A percentile compares a stretch with the other conserved stretches of the same genome.
Evolutionary conservation across 2,329 filamentous ascomycete species (phyloP).

Genomic region (Anthostomella pinea): DNA sequence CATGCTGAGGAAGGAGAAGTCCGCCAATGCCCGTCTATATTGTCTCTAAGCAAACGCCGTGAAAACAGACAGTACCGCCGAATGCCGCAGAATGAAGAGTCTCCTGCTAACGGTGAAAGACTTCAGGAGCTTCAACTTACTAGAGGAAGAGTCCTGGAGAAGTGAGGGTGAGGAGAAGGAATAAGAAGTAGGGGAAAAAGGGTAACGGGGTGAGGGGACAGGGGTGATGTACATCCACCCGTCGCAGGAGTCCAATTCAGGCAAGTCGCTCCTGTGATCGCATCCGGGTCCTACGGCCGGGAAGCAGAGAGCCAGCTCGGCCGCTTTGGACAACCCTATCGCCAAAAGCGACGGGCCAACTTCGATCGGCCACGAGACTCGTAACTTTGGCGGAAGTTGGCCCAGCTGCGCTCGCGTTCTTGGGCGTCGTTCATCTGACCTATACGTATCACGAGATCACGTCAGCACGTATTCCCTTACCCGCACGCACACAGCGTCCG

Average conservation of each 20-base stretch:
- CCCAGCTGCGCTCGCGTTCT: slow-evolving; percentile 49
- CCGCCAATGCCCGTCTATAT: slow-evolving; percentile 15
- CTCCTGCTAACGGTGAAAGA: no score
- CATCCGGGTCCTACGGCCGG: no score
- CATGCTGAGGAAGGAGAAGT: slow-evolving; percentile 6
- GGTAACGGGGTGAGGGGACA: no score
- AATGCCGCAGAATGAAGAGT: slow-evolving; percentile 10
- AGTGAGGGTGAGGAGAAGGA: no score
- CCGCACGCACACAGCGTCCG: no score
- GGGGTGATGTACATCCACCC: no score
- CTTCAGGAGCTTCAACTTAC: no score
- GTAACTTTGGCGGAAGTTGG: slow-evolving; percentile 38
- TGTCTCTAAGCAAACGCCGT: slow-evolving; percentile 13
- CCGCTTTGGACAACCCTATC: slow-evolving; percentile 13
- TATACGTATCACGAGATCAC: slow-evolving; percentile 30
- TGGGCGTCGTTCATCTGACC: slow-evolving; percentile 51
- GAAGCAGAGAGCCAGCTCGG: no score
- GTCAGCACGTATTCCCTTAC: slow-evolving; percentile 5
- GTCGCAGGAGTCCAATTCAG: no score
- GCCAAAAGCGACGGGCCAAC: slow-evolving; percentile 40
- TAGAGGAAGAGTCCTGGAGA: no score
- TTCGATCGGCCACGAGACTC: slow-evolving; percentile 36
- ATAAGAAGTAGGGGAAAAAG: no score
- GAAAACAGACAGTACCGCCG: slow-evolving; percentile 14
- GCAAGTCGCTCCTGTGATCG: no score